A percentile compares a stretch with the other conserved stretches of the same genome.
phyloP scores from a whole-genome alignment of 2,329 filamentous ascomycete species.

The Fusarium pininemorale region DNA sequence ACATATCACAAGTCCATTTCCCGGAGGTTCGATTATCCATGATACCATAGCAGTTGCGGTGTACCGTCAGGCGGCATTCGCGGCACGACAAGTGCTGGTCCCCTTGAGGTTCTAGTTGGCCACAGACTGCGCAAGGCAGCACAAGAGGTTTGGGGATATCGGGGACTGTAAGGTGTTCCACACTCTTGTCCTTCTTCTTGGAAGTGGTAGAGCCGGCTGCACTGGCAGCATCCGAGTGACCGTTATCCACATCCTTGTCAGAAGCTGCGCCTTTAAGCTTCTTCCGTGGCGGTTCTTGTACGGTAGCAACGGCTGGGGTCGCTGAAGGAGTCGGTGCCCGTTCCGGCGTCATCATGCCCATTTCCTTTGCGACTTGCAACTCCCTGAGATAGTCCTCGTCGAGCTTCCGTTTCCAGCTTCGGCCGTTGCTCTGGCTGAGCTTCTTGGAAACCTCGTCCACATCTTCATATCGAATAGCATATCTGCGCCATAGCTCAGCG shows the following conservation, averaged over 20 bases:
- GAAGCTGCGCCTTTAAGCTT: constrained; percentile 65
- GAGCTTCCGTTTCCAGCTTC: constrained; percentile 86
- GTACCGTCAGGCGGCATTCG: constrained; percentile 91
- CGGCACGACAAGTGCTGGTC: constrained; percentile 81
- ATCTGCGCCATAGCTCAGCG: constrained; percentile 92
- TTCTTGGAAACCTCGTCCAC: constrained; percentile 92
- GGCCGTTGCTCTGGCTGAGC: constrained; percentile 79
- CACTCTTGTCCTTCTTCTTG: constrained; percentile 70
- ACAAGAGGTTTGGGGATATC: constrained; percentile 81
- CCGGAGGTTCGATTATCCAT: constrained; percentile 71
- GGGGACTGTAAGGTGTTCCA: constrained; percentile 68
- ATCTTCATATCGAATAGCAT: constrained; percentile 95
- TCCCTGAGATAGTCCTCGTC: constrained; percentile 91
- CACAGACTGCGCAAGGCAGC: constrained; percentile 87
- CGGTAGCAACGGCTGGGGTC: constrained; percentile 36
- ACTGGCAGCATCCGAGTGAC: constrained; percentile 57
- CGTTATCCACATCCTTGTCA: constrained; percentile 62
- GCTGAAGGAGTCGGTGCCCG: constrained; percentile 50
- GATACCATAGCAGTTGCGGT: constrained; percentile 93
- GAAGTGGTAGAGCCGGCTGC: constrained; percentile 47
- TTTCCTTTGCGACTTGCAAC: constrained; percentile 71
- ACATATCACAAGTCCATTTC: constrained; percentile 98
- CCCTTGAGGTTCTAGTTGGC: constrained; percentile 74
- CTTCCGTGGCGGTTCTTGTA: constrained; percentile 68
- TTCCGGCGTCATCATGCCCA: constrained; percentile 56